Percentiles rank a stretch among this genome's conserved stretches.
Evolutionary conservation across 2,329 filamentous ascomycete genomes (phyloP).

Genomic region (Stagonosporopsis rhizophila): DNA sequence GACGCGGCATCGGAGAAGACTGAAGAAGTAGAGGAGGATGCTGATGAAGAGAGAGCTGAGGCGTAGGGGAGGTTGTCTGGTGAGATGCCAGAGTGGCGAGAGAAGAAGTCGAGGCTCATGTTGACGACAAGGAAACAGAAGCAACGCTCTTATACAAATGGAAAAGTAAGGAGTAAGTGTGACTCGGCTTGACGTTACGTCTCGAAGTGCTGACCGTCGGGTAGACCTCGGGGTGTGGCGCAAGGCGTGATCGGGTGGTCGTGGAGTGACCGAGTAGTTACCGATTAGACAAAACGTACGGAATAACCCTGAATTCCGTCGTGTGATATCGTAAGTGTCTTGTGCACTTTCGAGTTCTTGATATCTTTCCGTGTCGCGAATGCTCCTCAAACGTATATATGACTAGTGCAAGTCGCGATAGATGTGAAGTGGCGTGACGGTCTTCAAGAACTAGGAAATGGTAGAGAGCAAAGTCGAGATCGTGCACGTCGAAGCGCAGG

Average conservation of each 20-base stretch:
- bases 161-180: conserved; percentile 43
- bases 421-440: conserved; percentile 21
- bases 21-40: conserved; percentile 77
- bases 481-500: conserved; percentile 31
- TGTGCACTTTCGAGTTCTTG: conserved; percentile 27
- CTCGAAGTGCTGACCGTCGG: conserved; percentile 46
- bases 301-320: conserved; percentile 43
- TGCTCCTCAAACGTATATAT: conserved; percentile 23
- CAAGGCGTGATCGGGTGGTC: conserved; percentile 46
- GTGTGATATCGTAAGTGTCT: conserved; percentile 42
- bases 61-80: conserved; percentile 65
- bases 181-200: conserved; percentile 42
- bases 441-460: conserved; percentile 23
- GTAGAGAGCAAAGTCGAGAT: conserved; percentile 25
- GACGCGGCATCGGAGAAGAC: conserved; percentile 74
- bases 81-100: conserved; percentile 44
- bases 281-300: conserved; percentile 51
- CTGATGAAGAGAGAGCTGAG: conserved; percentile 74
- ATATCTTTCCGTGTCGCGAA: conserved; percentile 29
- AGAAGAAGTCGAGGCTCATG: conserved; percentile 50
- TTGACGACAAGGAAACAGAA: conserved; percentile 37
- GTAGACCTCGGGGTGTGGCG: conserved; percentile 45
- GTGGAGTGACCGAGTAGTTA: conserved; percentile 50
- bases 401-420: conserved; percentile 22
- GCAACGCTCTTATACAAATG: conserved; percentile 27